phyloP scores from a whole-genome alignment of 164 flowering plant species.

The Warburgia ugandensis region DNA sequence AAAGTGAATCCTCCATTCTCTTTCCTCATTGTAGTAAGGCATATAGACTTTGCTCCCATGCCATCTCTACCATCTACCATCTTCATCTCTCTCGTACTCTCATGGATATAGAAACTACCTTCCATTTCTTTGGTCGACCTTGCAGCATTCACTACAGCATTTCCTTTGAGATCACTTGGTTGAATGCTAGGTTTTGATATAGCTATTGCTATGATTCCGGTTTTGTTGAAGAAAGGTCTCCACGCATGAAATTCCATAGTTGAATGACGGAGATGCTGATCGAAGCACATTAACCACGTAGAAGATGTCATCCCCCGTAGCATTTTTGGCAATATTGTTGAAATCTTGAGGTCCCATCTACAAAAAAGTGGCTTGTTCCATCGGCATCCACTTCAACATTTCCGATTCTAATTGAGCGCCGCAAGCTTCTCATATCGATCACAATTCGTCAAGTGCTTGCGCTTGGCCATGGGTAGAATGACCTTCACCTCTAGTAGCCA shows the following conservation, averaged over 20 bases:
- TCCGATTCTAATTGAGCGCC: background rate
- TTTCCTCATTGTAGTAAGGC: slow-evolving; percentile 4
- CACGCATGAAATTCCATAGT: background rate
- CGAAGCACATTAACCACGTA: slow-evolving; percentile 8
- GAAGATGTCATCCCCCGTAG: slow-evolving; percentile 7
- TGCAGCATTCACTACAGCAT: too few species aligned
- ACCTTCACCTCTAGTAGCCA: slow-evolving; percentile 9
- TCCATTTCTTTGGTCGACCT: too few species aligned
- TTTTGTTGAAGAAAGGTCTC: slow-evolving; percentile 7
- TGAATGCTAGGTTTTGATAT: background rate
- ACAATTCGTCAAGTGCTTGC: slow-evolving; percentile 7
- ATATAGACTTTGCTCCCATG: slow-evolving; percentile 12
- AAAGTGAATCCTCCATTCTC: slow-evolving; percentile 14
- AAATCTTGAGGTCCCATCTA: slow-evolving; percentile 15
- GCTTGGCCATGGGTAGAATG: slow-evolving; percentile 9
- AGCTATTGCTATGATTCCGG: slow-evolving; percentile 3
- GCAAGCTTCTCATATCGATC: slow-evolving; percentile 5
- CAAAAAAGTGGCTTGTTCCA: background rate
- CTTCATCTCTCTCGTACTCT: too few species aligned
- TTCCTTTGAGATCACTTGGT: background rate
- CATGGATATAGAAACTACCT: too few species aligned
- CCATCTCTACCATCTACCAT: too few species aligned
- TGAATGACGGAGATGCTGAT: background rate
- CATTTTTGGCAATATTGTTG: slow-evolving; percentile 5
- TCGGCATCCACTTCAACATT: background rate